A percentile compares a stretch with the other conserved stretches of the same genome.
phyloP scores from a whole-genome alignment of 2,329 filamentous ascomycete species.

The Aspergillus pseudotamarii region DNA sequence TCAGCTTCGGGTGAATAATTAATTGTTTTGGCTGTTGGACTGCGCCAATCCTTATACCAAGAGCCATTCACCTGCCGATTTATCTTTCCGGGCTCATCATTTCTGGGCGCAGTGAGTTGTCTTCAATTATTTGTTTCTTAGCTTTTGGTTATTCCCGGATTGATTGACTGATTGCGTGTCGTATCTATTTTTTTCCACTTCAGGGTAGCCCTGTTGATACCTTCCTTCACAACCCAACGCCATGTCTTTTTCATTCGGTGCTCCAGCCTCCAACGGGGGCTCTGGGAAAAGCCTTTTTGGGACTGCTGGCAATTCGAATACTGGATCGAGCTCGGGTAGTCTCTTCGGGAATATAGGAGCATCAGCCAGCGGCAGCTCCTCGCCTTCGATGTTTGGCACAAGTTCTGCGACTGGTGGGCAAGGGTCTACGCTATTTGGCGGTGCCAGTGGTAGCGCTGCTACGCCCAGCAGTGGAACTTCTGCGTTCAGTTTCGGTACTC shows the following conservation, averaged over 20 bases:
- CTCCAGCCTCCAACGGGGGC: constrained; percentile 38
- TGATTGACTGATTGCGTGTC: constrained; percentile 10
- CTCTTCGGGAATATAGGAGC: constrained; percentile 48
- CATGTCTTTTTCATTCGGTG: constrained; percentile 44
- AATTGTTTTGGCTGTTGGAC: constrained; percentile 1
- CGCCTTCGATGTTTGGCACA: constrained; percentile 40
- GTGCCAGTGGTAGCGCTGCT: constrained; percentile 23
- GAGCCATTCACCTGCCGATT: constrained; percentile 8
- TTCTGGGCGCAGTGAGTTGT: constrained; percentile 28
- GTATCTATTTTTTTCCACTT: constrained; percentile 18
- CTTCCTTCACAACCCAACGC: constrained; percentile 21
- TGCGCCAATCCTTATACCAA: constrained; percentile 5
- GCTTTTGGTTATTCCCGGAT: background rate
- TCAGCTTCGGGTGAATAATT: constrained; percentile 8
- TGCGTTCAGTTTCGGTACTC: constrained; percentile 39
- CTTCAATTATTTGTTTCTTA: constrained; percentile 1
- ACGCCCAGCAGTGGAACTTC: constrained; percentile 25
- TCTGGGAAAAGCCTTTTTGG: constrained; percentile 39
- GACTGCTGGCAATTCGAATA: constrained; percentile 31
- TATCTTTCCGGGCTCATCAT: constrained; percentile 6
- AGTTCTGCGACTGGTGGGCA: constrained; percentile 24
- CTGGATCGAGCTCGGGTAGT: constrained; percentile 28
- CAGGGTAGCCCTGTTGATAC: constrained; percentile 29
- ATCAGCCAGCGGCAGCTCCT: constrained; percentile 34
- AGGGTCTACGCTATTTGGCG: constrained; percentile 31